A percentile compares a stretch with the other conserved stretches of the same genome.
Evolutionary conservation across 2,329 filamentous ascomycete genomes (phyloP).

Genomic region (Iodosphaeria phyllophila): DNA sequence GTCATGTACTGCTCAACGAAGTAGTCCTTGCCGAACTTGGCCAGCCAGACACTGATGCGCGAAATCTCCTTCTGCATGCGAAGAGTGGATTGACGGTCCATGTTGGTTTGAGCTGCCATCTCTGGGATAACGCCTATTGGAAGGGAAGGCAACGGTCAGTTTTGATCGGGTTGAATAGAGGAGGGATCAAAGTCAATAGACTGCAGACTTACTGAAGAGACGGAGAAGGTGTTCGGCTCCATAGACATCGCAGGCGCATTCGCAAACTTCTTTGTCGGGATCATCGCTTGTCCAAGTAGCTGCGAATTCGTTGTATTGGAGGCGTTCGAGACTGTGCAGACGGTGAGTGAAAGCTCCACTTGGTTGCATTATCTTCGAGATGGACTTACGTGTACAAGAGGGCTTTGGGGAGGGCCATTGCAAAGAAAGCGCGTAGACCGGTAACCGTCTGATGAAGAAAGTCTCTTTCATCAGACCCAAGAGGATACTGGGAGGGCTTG

Average conservation of each 20-base stretch:
- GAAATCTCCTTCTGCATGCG: slow-evolving; percentile 76
- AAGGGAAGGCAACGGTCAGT: no score
- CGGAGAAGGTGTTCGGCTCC: slow-evolving; percentile 83
- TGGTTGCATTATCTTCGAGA: neutral
- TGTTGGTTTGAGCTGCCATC: slow-evolving; percentile 90
- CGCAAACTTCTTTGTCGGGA: slow-evolving; percentile 47
- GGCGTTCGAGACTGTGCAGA: slow-evolving; percentile 74
- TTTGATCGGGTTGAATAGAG: slow-evolving; percentile 1
- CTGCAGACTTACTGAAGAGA: slow-evolving; percentile 51
- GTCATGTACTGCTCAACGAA: slow-evolving; percentile 64
- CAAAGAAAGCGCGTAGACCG: slow-evolving; percentile 85
- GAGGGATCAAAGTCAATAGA: neutral
- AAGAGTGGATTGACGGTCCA: slow-evolving; percentile 82
- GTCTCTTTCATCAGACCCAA: slow-evolving; percentile 54
- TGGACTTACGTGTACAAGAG: slow-evolving; percentile 54
- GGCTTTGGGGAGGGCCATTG: slow-evolving; percentile 72
- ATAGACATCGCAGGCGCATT: slow-evolving; percentile 64
- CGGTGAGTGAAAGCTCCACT: no score
- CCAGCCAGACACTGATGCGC: slow-evolving; percentile 74
- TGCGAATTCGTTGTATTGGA: slow-evolving; percentile 66
- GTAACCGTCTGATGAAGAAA: slow-evolving; percentile 78
- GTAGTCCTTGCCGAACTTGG: slow-evolving; percentile 56
- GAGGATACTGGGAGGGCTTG: slow-evolving; percentile 43
- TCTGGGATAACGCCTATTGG: slow-evolving; percentile 72
- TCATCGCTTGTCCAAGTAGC: slow-evolving; percentile 46